Percentiles rank a stretch among this genome's conserved stretches.
Evolutionary conservation across 2,329 filamentous ascomycete species (phyloP).

Genomic region (Harringtonia lauricola): DNA sequence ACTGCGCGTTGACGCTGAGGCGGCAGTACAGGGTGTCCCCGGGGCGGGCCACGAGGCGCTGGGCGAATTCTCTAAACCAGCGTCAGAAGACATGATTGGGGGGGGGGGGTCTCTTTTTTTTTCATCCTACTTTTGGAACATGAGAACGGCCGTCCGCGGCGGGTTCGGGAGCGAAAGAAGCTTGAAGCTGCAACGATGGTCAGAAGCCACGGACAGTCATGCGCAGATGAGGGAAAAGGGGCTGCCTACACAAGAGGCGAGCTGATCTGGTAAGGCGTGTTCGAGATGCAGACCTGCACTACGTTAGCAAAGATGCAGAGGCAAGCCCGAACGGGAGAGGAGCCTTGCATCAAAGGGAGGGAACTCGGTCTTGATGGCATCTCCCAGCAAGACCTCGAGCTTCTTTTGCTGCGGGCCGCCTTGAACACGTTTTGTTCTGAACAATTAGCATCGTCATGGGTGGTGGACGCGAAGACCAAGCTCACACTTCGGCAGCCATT

Average conservation of each 20-base stretch:
- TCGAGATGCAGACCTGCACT: conserved; percentile 73
- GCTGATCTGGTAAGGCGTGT: conserved; percentile 73
- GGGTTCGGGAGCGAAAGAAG: conserved; percentile 72
- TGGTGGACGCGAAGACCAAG: not conserved
- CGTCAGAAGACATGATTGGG: too few relatives aligned
- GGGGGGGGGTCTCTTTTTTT: too few relatives aligned
- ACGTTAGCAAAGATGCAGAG: conserved; percentile 20
- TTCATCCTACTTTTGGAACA: conserved; percentile 57
- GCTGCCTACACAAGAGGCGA: conserved; percentile 57
- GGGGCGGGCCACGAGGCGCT: conserved; percentile 77
- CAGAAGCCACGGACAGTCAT: not conserved
- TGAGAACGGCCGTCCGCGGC: conserved; percentile 64
- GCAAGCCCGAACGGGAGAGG: too few relatives aligned
- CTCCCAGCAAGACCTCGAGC: conserved; percentile 69
- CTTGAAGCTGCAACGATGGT: conserved; percentile 40
- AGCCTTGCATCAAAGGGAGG: conserved; percentile 30
- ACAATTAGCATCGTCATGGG: conserved; percentile 27
- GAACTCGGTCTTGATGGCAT: conserved; percentile 82
- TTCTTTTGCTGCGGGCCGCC: conserved; percentile 75
- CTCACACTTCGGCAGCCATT: conserved; percentile 88
- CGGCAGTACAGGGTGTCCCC: conserved; percentile 84
- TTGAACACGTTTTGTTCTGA: conserved; percentile 70
- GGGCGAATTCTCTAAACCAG: conserved; percentile 65
- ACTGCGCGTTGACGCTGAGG: conserved; percentile 87
- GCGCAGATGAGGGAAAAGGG: not conserved